Evolutionary conservation across 495 filamentous ascomycete species (phyloP).

Genomic region (Daldinia childiae): DNA sequence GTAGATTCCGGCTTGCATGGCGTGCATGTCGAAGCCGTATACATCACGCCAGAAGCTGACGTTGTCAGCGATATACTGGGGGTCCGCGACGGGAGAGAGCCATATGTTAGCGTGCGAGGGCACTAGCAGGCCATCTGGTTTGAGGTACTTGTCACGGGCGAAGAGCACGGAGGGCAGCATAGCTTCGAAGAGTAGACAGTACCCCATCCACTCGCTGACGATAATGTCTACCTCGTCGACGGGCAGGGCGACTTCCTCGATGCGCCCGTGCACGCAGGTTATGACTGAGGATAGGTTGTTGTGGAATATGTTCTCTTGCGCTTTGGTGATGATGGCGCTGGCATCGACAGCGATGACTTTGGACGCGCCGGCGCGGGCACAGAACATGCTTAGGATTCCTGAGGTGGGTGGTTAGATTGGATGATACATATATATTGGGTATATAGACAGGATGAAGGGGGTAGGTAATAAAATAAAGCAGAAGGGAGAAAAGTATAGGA

Average conservation of each 20-base stretch:
- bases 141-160: conserved; percentile 90
- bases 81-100: conserved; percentile 86
- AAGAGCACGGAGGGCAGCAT: conserved; percentile 98
- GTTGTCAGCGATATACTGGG: conserved; percentile 90
- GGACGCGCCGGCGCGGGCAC: conserved; percentile 89
- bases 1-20: conserved; percentile 84
- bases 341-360: conserved; percentile 97
- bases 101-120: conserved; percentile 91
- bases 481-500: background rate
- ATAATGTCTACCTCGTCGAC: conserved; percentile 96
- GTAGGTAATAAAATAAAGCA: background rate
- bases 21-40: conserved; percentile 95
- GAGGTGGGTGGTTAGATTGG: conserved; percentile 34
- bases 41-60: conserved; percentile 97
- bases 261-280: conserved; percentile 91
- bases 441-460: background rate
- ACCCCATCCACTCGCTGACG: conserved; percentile 99
- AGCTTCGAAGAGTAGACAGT: conserved; percentile 97
- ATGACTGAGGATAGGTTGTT: conserved; percentile 87
- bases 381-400: conserved; percentile 83
- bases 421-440: too few relatives aligned
- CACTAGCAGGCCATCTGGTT: conserved; percentile 84
- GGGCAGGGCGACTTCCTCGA: conserved; percentile 93
- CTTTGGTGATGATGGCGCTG: conserved; percentile 96
- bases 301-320: conserved; percentile 84